A percentile compares a stretch with the other conserved stretches of the same genome.
Conservation (phyloP, 352 stramenopile genomes). For the Phytopythium montanum region DNA sequence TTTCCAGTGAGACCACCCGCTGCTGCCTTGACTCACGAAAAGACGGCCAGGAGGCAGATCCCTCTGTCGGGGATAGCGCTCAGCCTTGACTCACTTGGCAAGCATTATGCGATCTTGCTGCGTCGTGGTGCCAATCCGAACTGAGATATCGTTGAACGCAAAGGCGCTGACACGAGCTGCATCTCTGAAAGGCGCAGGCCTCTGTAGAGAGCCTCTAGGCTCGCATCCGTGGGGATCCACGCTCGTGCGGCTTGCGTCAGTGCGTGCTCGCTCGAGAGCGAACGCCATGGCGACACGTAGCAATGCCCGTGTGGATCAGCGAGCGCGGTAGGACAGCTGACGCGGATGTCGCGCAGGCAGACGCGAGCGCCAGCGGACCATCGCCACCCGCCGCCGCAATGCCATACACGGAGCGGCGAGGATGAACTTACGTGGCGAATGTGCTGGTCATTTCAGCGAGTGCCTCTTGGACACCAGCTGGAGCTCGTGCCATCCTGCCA, state of each 20-base stretch:
- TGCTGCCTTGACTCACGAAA: background rate
- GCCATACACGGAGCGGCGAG: background rate
- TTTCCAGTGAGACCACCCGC: background rate
- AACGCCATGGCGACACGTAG: background rate
- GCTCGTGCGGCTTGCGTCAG: background rate
- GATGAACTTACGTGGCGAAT: background rate
- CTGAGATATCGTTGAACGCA: conserved; percentile 6
- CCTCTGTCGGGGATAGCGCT: background rate
- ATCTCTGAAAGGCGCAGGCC: background rate
- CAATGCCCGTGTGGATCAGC: background rate
- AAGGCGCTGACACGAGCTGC: background rate
- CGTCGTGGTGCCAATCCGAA: background rate
- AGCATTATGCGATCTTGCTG: background rate
- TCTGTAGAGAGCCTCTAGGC: background rate
- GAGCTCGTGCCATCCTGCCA: background rate
- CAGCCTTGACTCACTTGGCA: background rate
- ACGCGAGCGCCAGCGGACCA: background rate
- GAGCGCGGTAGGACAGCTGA: conserved; percentile 1
- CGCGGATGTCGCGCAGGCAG: background rate
- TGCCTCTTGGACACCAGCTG: conserved; percentile 1
- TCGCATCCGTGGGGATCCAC: too few species aligned
- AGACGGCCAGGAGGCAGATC: background rate
- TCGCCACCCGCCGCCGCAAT: background rate
- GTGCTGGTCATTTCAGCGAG: background rate
- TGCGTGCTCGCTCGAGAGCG: background rate